These are phyloP conservation scores for Aristolochia fimbriata DNA, from an alignment of 164 flowering plant species.

Conservation along the genomic window DNA sequence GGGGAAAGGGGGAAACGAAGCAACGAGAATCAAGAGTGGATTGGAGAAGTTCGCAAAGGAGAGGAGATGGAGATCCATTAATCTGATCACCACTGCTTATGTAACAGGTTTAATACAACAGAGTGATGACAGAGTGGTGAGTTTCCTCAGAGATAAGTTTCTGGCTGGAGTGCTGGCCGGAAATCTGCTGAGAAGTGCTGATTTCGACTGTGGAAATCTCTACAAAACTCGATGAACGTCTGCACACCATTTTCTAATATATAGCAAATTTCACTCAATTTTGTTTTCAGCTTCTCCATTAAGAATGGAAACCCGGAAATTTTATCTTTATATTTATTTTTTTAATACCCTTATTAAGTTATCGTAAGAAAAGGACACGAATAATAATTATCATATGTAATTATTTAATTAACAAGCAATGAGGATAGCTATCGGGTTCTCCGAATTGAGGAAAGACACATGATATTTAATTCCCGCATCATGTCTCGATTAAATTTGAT, in stretches of 20 bases:
- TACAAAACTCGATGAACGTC: neutral
- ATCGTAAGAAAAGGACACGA: neutral
- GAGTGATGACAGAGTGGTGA: conserved; percentile 5
- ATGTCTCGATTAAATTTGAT: too few species aligned
- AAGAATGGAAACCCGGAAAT: too few species aligned
- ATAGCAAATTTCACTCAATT: too few species aligned
- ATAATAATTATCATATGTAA: neutral
- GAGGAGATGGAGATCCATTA: conserved; percentile 13
- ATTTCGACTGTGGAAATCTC: conserved; percentile 10
- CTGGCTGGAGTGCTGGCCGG: conserved; percentile 4
- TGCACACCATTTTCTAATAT: too few species aligned
- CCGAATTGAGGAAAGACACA: too few species aligned
- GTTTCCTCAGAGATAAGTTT: conserved; percentile 10
- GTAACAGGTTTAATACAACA: conserved; percentile 11
- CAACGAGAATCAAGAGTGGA: conserved; percentile 19
- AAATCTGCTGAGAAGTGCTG: conserved; percentile 13
- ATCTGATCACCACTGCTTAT: conserved; percentile 10
- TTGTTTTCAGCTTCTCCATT: too few species aligned
- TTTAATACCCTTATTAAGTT: neutral
- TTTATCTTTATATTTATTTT: too few species aligned
- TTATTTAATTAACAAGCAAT: too few species aligned
- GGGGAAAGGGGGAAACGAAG: conserved; percentile 24
- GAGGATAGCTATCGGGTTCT: too few species aligned
- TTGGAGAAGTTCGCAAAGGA: conserved; percentile 10
- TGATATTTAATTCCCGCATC: too few species aligned